Base-by-base conservation (phyloP, 208 protist genomes). In the Borovskyia barvae region DNA sequence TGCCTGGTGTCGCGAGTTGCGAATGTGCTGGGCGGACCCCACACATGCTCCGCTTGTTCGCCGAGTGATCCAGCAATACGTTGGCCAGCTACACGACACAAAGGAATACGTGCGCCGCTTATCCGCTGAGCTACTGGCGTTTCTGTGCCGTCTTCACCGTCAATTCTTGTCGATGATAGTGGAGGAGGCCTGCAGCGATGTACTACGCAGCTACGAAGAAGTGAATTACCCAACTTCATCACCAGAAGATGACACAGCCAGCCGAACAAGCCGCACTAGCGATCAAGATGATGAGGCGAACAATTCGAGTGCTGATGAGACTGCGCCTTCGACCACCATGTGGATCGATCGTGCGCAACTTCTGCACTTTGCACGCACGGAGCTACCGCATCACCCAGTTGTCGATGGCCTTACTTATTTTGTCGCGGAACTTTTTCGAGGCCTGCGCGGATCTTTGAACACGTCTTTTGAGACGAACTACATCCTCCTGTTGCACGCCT, bases 81-180 rank as follows among this genome's bases (percentile, higher is more conserved):
- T 93, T 1, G 55, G 48, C 17, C 82, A 89, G 60, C 66, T 90
- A 64, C 72, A 78, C 55, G 86, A 96, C 73, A 76, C 68, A 9
- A 92, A 89, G 46, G 83, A 85, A 36, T 93, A 92, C 67, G 78
- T 96, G 37, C 84, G 90, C 14, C 86, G 90, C 15, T 74, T 96
- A 20, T 70, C 85, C 5, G 84, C 85, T 2, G 86, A 96, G 67
- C 58, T 87, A 36, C 72, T 96, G 15, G 84, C 90, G 3, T 81
- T 77, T 42, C 57, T 86, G n/a, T 83, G 82, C 41, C 84, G 90
- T 36, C 64, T 81, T 42, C 67, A 57, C 14, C 73, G 51, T 3
- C 51, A 68, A 9, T 43, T 95, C 26, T 52, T 89, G 15, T 72
- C 72, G 14, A 37, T 92, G 11, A 59, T 93, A 5, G 65, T 90